phyloP scores from a whole-genome alignment of 257 asterid genomes.

The Linaria vulgaris region DNA sequence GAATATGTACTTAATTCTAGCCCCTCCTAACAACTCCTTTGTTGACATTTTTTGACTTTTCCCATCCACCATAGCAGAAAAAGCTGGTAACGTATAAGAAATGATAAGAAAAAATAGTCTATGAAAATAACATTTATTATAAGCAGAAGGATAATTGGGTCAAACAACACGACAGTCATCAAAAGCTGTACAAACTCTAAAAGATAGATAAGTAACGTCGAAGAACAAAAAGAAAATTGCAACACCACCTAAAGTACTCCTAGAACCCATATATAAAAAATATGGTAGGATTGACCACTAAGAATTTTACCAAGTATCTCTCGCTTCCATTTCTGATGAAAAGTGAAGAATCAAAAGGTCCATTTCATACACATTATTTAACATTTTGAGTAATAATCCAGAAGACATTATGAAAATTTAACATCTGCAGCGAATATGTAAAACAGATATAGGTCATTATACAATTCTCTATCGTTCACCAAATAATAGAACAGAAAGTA shows the following conservation, averaged over 20 bases:
- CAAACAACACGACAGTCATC: too few relatives aligned
- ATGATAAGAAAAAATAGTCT: background rate
- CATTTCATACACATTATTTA: too few relatives aligned
- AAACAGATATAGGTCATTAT: too few relatives aligned
- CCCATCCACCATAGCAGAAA: slow-evolving; percentile 60
- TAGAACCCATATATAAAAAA: background rate
- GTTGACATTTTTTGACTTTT: slow-evolving; percentile 63
- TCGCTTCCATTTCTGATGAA: background rate
- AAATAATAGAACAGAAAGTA: too few relatives aligned
- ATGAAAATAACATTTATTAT: background rate
- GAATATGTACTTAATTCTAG: slow-evolving; percentile 61
- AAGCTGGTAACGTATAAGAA: slow-evolving; percentile 34
- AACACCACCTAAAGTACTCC: background rate
- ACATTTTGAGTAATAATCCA: too few relatives aligned
- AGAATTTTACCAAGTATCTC: background rate
- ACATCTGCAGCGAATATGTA: too few relatives aligned
- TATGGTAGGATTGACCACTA: background rate
- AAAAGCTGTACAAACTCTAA: background rate
- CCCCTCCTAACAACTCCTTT: slow-evolving; percentile 60
- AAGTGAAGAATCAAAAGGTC: background rate
- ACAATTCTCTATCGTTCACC: too few relatives aligned
- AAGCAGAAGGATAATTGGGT: background rate
- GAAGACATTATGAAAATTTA: too few relatives aligned
- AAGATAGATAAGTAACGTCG: background rate
- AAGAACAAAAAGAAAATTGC: background rate